A percentile compares a stretch with the other conserved stretches of the same genome.
Evolutionary conservation across 2,329 filamentous ascomycete genomes (phyloP).

Genomic region (Calonectria pseudoturangicola): DNA sequence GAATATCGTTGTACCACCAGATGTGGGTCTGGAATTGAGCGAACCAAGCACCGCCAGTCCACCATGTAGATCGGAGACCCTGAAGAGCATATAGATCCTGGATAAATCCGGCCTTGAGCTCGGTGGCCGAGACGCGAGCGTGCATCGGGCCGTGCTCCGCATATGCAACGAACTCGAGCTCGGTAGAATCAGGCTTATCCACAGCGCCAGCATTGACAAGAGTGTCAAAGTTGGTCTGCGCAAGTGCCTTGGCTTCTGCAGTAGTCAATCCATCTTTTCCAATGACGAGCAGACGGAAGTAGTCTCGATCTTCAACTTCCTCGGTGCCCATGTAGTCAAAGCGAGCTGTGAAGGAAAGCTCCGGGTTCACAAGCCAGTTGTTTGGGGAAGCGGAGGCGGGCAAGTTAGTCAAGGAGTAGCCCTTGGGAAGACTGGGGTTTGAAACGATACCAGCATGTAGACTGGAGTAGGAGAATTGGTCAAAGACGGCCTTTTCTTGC

Average conservation of each 20-base stretch:
- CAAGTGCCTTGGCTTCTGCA: constrained; percentile 50
- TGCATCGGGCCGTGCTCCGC: constrained; percentile 62
- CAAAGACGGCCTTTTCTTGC: constrained; percentile 57
- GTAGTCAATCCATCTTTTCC: constrained; percentile 48
- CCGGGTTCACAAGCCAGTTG: constrained; percentile 47
- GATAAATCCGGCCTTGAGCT: constrained; percentile 64
- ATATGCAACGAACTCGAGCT: constrained; percentile 59
- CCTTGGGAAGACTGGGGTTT: constrained; percentile 52
- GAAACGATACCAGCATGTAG: constrained; percentile 58
- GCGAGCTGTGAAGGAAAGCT: constrained; percentile 48
- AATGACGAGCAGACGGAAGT: constrained; percentile 58
- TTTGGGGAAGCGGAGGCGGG: constrained; percentile 43
- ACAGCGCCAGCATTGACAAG: constrained; percentile 56
- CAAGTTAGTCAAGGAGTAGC: constrained; percentile 49
- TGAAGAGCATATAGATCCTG: constrained; percentile 64
- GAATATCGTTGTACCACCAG: constrained; percentile 59
- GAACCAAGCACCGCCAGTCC: constrained; percentile 64
- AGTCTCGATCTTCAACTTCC: constrained; percentile 43
- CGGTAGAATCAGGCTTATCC: constrained; percentile 41
- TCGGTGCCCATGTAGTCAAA: constrained; percentile 57
- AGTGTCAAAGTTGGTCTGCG: constrained; percentile 53
- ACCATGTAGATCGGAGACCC: constrained; percentile 65
- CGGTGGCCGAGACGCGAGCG: constrained; percentile 56
- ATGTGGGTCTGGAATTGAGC: constrained; percentile 57
- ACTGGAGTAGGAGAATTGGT: constrained; percentile 57